Base-by-base conservation (phyloP, 2,329 filamentous ascomycete genomes). In the Aspergillus sp. region DNA sequence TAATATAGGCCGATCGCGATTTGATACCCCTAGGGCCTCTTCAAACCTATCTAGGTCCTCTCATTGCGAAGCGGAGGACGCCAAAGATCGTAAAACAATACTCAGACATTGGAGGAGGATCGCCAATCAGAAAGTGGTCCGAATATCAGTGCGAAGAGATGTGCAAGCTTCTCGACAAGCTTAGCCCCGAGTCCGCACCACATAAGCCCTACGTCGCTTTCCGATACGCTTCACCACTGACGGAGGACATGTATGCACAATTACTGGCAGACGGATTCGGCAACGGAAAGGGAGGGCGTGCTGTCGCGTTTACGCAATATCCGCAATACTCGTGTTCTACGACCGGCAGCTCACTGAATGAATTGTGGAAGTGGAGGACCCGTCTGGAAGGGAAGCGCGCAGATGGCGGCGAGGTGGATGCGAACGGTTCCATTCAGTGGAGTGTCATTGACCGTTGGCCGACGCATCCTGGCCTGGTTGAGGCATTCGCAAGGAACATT, bases 391-490 rank as follows among this genome's bases (percentile, higher is more conserved):
- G 91, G 45, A 93, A 92, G 77, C 82, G 84, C 48, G 84, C 79
- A 3, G 80, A 82, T 48, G 81, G 81, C 46, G 81, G 81, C 46
- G 81, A 82, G 34, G 76, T 73, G 8, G 81, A 85, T 28, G 77
- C 81, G 0, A 81, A 86, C 43, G 93, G 93, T 13, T 83, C 88
- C 2, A 97, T 99, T 66, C 85, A 89, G 61, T 99, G 95, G 95
- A 97, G 92, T 77, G 94, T 98, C 57, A 99, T 99, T 76, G 95
- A 99, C 78, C 87, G 95, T 63, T 99, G 95, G 95, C 95, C 94
- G 6, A 89, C 88, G n/a, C 94, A 99, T 75, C 83, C 88, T 2
- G 95, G 95, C 2, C 82, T 99, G 43, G 89, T 98, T 1, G 91
- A 97, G 74, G 92, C 94, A 0, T 94, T 99, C 77, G 93, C 94